Percentiles rank a stretch among this genome's conserved stretches.
phyloP scores from a whole-genome alignment of 257 asterid species.

The Solanum ossicruentum region DNA sequence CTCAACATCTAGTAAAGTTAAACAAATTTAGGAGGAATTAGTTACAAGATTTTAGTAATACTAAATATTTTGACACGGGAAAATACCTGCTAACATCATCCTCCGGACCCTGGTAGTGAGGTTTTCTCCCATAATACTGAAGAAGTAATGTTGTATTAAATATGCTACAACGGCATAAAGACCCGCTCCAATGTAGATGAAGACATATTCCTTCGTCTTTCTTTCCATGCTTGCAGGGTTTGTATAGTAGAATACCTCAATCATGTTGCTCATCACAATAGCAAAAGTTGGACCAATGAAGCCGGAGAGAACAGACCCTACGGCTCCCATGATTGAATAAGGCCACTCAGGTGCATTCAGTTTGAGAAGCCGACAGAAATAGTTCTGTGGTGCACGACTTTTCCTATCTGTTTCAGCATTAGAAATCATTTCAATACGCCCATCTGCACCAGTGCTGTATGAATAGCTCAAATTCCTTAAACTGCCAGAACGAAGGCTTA shows the following conservation, averaged over 20 bases:
- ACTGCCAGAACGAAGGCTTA: constrained; percentile 97
- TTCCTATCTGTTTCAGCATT: constrained; percentile 82
- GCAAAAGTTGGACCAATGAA: constrained; percentile 93
- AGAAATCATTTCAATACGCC: constrained; percentile 94
- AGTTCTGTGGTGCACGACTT: constrained; percentile 78
- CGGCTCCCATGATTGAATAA: constrained; percentile 84
- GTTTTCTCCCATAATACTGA: constrained; percentile 95
- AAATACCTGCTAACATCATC: constrained; percentile 97
- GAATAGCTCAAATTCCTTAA: constrained; percentile 78
- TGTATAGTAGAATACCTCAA: constrained; percentile 80
- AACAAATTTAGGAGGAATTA: not conserved
- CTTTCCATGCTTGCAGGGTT: constrained; percentile 70
- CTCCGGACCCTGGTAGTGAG: constrained; percentile 91
- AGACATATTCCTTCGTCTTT: constrained; percentile 81
- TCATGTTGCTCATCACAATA: constrained; percentile 91
- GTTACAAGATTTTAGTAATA: not conserved
- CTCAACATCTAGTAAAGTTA: not conserved
- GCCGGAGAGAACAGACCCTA: constrained; percentile 89
- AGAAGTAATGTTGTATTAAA: constrained; percentile 92
- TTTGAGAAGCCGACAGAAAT: constrained; percentile 73
- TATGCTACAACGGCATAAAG: constrained; percentile 83
- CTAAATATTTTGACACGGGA: not conserved
- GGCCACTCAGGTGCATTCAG: constrained; percentile 99
- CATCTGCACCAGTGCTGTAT: constrained; percentile 95
- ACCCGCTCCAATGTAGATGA: constrained; percentile 84